phyloP scores from a whole-genome alignment of 169 alveolate genomes.

The Plasmodium gonderi region DNA sequence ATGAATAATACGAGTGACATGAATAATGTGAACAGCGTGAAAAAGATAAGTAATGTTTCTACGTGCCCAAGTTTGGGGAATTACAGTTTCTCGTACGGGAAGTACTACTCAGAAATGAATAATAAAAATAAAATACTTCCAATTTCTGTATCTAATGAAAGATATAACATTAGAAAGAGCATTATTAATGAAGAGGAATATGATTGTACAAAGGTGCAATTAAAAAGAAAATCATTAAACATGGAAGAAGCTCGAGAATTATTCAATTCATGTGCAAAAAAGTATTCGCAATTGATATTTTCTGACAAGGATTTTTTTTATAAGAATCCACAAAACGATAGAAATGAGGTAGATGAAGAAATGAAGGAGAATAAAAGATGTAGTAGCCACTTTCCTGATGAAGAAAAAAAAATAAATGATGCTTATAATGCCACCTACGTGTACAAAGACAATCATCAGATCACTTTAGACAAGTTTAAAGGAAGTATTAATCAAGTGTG shows the following conservation, averaged over 20 bases:
- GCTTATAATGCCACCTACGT: too few species aligned
- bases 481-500: too few species aligned
- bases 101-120: background rate
- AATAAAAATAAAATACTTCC: background rate
- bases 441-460: too few species aligned
- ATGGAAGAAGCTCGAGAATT: background rate
- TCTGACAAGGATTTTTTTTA: background rate
- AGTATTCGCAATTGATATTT: background rate
- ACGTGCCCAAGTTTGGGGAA: constrained; percentile 55
- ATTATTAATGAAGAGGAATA: background rate
- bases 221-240: background rate
- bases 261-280: background rate
- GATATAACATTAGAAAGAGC: background rate
- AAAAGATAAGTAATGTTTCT: constrained; percentile 71
- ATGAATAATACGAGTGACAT: too few species aligned
- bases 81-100: background rate
- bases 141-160: background rate
- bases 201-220: background rate
- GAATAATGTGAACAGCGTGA: background rate
- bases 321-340: background rate
- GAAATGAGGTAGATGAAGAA: background rate
- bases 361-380: background rate
- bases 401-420: too few species aligned
- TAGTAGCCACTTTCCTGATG: background rate
- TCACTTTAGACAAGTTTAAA: too few species aligned